Conservation (phyloP, 1,284 basidiomycete genomes). For the Singerocomus inundabilis region DNA sequence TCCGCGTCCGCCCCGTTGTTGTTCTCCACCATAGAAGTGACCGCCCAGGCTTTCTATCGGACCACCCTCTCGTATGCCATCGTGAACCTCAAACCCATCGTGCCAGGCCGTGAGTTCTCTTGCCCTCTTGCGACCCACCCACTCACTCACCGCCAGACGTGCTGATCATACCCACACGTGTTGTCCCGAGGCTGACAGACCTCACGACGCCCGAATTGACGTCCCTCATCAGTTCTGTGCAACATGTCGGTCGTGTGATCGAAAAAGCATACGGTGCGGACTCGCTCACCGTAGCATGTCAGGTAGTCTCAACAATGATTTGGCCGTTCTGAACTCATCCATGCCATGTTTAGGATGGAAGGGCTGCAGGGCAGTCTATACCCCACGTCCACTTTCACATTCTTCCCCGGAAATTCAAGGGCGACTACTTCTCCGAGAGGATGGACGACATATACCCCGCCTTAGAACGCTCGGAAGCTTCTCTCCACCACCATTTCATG, state of each 20-base stretch:
- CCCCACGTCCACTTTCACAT: conserved; percentile 92
- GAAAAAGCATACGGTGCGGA: conserved; percentile 73
- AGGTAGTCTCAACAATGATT: conserved; percentile 43
- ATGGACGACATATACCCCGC: conserved; percentile 82
- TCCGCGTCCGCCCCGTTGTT: conserved; percentile 44
- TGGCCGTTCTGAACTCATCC: not conserved
- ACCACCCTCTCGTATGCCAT: conserved; percentile 74
- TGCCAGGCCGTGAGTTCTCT: conserved; percentile 79
- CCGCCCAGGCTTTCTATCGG: conserved; percentile 78
- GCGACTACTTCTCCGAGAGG: conserved; percentile 62
- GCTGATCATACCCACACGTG: conserved; percentile 77
- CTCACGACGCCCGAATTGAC: conserved; percentile 68
- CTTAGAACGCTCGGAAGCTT: conserved; percentile 65
- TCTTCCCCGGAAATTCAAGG: conserved; percentile 70
- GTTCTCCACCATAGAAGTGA: conserved; percentile 85
- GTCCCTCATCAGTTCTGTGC: conserved; percentile 77
- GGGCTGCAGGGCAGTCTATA: conserved; percentile 81
- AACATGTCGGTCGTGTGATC: conserved; percentile 65
- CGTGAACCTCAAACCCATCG: conserved; percentile 90
- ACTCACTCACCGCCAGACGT: conserved; percentile 62
- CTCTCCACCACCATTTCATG: conserved; percentile 42
- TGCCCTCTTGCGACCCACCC: not conserved
- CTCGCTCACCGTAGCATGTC: conserved; percentile 78
- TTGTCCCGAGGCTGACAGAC: conserved; percentile 75
- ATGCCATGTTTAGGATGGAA: conserved; percentile 66